Evolutionary conservation across 208 protist species (phyloP).

Genomic region (Leishmania guyanensis): DNA sequence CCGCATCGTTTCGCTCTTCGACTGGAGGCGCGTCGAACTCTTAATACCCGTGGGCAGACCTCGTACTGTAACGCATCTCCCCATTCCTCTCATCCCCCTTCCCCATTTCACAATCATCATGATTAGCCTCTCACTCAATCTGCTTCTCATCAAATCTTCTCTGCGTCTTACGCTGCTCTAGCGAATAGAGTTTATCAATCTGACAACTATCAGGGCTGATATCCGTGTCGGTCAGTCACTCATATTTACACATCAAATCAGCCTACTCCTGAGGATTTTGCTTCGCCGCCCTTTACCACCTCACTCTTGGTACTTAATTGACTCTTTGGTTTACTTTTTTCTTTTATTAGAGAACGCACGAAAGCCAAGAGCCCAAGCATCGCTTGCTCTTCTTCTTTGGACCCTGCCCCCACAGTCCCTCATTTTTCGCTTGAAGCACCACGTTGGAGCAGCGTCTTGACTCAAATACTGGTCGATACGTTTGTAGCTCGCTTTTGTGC

Average conservation of each 20-base stretch:
- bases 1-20: neutral
- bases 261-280: neutral
- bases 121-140: neutral
- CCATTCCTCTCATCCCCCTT: neutral
- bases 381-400: neutral
- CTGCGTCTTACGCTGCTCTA: neutral
- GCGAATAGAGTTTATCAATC: neutral
- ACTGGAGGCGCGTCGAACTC: neutral
- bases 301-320: neutral
- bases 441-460: too few relatives aligned
- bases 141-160: neutral
- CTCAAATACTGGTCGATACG: neutral
- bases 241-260: neutral
- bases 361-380: neutral
- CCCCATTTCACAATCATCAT: neutral
- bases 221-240: neutral
- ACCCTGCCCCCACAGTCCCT: neutral
- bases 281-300: neutral
- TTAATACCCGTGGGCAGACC: neutral
- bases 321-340: neutral
- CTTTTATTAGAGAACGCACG: neutral
- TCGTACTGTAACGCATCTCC: neutral
- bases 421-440: neutral
- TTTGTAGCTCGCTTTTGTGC: neutral
- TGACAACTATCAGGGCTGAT: neutral